Evolutionary conservation across 1,284 basidiomycete species (phyloP), one percentile per base, ranked within the genome.

Genomic region (Naganishia liquefaciens): DNA sequence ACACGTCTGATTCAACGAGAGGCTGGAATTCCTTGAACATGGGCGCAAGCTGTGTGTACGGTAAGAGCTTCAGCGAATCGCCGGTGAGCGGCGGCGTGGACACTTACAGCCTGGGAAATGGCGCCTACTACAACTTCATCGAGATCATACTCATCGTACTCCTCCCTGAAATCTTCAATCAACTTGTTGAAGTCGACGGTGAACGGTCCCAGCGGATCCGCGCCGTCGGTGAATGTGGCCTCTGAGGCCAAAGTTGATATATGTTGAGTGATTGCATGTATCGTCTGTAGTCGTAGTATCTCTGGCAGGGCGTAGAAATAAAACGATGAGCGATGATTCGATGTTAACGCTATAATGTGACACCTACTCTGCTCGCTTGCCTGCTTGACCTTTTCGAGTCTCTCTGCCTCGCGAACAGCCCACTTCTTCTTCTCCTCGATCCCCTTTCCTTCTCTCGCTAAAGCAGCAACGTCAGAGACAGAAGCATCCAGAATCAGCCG

Each of bases 111-210:
- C 0, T 93, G 92, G 6, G 88, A 85, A 62, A 98, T 88, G 1
- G 93, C 91, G 43, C 88, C 93, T 0, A 99, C 90, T 0, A 96
- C 85, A 17, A 97, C 86, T 73, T 98, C 94, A 72, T 99, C 96
- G 27, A 97, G 79, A 11, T 83, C 81, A 74, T 93, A 88, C 69
- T 80, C 82, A 50, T 88, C 86, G 72, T 93, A 94, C 74, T 98
- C 94, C 17, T 81, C 79, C 2, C 86, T 81, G 70, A 87, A 93
- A 63, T 90, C 84, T 58, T 84, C 82, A 9, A 89, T 79, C 6
- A 96, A 82, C 47, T 83, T 84, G 69, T 88, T 84, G 72, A 96
- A 88, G 43, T 84, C 79, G 10, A 84, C 84, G 0, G 87, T 85
- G 72, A 96, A 88, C 0, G 83, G 81, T 13, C 88, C 85, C 11